Evolutionary conservation across 257 asterid species (phyloP), one percentile per base, ranked within the genome.

Genomic region (Coffea eugenioides): DNA sequence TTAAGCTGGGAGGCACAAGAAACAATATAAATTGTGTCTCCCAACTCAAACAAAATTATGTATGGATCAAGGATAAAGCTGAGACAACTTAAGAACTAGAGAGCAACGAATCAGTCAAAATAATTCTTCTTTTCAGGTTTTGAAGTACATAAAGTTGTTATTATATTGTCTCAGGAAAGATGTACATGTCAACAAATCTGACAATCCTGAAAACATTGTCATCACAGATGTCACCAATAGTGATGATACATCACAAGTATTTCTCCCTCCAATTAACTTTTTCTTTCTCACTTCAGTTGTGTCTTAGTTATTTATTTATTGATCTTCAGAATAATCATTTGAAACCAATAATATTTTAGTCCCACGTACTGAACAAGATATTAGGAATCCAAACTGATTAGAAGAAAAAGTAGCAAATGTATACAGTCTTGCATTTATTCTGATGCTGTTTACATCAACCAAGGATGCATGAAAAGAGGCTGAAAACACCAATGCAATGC

Each of bases 401-500:
- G 45, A 73, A 36, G 8, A 73, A 73, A n/a, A 73, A 51, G 56
- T 43, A 48, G 6, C 27, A 49, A 23, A 12, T 15, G 25, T 4
- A 12, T n/a, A n/a, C 3, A 13, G 46, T 13, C 13, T 65, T 41
- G 48, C 54, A 43, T 48, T 21, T 41, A 0, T 10, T 69, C 41
- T 41, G n/a, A 8, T 31, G 34, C 6, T 51, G 77, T 74, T 48
- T 62, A 41, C 18, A 34, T 48, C 45, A 20, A 25, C 46, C 36
- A 6, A 36, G 49, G 21, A 62, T 43, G 56, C 62, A 64, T 10
- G 54, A 15, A 39, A 77, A 16, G 31, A 27, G 23, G 8, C 70
- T 34, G 36, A 48, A 82, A 75, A 66, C 10, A 39, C 43, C 31
- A n/a, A n/a, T 31, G 25, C 43, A 49, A 79, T 54, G 74, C 45